These are phyloP conservation scores for Phylloboletellus chloephorus DNA, from an alignment of 1,284 basidiomycete genomes.

Conservation along the genomic window DNA sequence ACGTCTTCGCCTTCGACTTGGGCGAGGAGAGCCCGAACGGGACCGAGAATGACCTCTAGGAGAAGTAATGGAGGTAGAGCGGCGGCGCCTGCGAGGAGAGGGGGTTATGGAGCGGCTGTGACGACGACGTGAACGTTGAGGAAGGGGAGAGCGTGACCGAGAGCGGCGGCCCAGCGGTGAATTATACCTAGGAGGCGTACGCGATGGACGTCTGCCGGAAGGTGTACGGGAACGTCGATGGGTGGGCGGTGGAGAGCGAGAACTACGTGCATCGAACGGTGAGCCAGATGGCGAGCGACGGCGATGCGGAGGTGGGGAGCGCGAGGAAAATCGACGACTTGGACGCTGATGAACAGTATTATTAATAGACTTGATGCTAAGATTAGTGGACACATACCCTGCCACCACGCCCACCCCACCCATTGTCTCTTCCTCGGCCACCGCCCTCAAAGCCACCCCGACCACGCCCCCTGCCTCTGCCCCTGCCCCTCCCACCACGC, in stretches of 20 bases:
- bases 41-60: conserved; percentile 25
- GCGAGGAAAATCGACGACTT: conserved; percentile 36
- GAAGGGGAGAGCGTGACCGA: conserved; percentile 31
- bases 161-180: conserved; percentile 24
- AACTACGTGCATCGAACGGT: conserved; percentile 35
- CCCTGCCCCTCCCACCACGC: conserved; percentile 43
- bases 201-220: conserved; percentile 33
- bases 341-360: conserved; percentile 31
- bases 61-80: conserved; percentile 34
- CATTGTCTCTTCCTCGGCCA: conserved; percentile 34
- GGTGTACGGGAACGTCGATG: conserved; percentile 35
- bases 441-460: conserved; percentile 39
- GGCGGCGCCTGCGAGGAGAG: conserved; percentile 32
- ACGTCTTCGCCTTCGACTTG: conserved; percentile 40
- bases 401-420: conserved; percentile 38
- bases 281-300: conserved; percentile 33
- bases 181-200: conserved; percentile 25
- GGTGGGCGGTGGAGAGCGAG: conserved; percentile 38
- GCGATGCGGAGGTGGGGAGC: conserved; percentile 33
- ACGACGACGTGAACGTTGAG: conserved; percentile 23
- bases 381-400: conserved; percentile 35
- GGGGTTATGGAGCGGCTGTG: conserved; percentile 26
- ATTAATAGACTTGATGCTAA: conserved; percentile 6
- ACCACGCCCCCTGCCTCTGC: conserved; percentile 45
- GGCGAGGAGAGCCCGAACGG: conserved; percentile 36